Conservation (phyloP, 371 early-diverging fungal species). For the Thermomucor indicae-seudaticae region DNA sequence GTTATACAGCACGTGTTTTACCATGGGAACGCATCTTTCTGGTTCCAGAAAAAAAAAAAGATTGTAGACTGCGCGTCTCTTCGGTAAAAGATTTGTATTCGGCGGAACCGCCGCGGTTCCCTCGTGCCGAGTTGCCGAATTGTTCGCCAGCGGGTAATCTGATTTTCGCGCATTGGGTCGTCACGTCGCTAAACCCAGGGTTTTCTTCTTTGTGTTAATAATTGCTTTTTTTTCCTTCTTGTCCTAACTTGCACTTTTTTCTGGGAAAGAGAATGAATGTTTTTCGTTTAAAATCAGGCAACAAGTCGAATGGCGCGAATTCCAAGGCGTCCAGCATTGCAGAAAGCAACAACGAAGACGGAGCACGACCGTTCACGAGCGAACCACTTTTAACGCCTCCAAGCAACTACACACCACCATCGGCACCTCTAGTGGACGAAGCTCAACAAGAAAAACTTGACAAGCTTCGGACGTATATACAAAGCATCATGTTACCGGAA, state of each 20-base stretch:
- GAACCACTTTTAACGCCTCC: constrained; percentile 34
- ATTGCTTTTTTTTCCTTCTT: not conserved
- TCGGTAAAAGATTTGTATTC: too few relatives aligned
- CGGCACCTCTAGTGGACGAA: constrained; percentile 29
- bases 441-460: constrained; percentile 42
- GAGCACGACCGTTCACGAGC: constrained; percentile 26
- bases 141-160: too few relatives aligned
- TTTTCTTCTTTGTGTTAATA: not conserved
- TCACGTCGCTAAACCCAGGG: too few relatives aligned
- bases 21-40: too few relatives aligned
- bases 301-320: not conserved
- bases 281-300: constrained; percentile 14
- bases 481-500: constrained; percentile 44
- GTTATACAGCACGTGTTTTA: too few relatives aligned
- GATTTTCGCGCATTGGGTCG: too few relatives aligned
- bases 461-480: constrained; percentile 43
- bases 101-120: too few relatives aligned
- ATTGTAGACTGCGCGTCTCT: too few relatives aligned
- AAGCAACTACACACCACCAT: constrained; percentile 13
- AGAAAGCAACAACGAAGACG: too few relatives aligned
- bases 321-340: constrained; percentile 10
- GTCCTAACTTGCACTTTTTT: not conserved
- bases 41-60: too few relatives aligned
- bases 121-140: too few relatives aligned
- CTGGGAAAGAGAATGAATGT: constrained; percentile 13